Conservation (phyloP, 2,329 filamentous ascomycete genomes). For the Fusarium guadeloupense region DNA sequence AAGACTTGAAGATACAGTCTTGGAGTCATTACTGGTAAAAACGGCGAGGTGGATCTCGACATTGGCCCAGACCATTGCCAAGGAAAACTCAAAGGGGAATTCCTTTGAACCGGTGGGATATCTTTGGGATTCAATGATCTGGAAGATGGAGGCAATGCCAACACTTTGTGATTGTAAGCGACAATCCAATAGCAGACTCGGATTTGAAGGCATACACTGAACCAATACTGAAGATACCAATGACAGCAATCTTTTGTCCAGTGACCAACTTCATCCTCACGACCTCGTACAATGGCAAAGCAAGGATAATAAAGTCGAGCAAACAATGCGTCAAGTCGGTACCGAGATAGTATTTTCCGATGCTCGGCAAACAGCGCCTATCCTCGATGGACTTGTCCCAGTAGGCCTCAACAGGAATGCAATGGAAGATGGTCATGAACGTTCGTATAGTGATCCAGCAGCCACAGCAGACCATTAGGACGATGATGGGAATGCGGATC, state of each 20-base stretch:
- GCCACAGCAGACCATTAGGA: constrained; percentile 34
- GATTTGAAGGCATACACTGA: neutral
- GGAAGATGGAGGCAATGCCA: constrained; percentile 28
- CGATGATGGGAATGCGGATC: constrained; percentile 42
- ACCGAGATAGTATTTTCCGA: constrained; percentile 45
- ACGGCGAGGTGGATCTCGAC: constrained; percentile 37
- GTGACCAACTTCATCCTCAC: neutral
- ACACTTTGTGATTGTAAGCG: constrained; percentile 8
- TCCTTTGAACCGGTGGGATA: constrained; percentile 17
- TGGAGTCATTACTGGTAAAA: constrained; percentile 35
- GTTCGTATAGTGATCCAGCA: constrained; percentile 45
- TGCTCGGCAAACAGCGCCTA: constrained; percentile 44
- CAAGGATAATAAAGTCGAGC: constrained; percentile 46
- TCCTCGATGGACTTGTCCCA: constrained; percentile 45
- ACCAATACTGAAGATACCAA: constrained; percentile 6
- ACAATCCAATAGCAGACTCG: neutral
- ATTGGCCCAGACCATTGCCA: constrained; percentile 21
- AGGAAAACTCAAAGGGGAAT: constrained; percentile 35
- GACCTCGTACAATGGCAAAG: constrained; percentile 41
- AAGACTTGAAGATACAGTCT: rapidly evolving
- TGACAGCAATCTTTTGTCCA: constrained; percentile 13
- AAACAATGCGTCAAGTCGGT: constrained; percentile 45
- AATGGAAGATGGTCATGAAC: constrained; percentile 48
- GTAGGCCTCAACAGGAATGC: constrained; percentile 46
- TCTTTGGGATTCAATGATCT: constrained; percentile 7